These are phyloP conservation scores for Umbellularia californica DNA, from an alignment of 164 flowering plant genomes.

Conservation along the genomic window DNA sequence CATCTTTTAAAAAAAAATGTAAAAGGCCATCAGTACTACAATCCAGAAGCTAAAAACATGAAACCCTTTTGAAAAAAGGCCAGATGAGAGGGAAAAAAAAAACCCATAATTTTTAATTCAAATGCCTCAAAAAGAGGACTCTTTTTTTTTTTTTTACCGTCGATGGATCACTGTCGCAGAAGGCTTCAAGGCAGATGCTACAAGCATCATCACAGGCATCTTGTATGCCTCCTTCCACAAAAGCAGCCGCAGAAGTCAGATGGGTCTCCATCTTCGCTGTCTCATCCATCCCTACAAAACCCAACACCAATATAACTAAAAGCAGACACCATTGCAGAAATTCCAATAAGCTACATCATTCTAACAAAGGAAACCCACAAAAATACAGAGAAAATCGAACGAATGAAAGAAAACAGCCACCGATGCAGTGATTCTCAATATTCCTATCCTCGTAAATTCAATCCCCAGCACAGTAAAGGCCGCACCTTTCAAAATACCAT, in stretches of 20 bases:
- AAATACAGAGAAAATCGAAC: not conserved
- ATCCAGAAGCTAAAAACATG: not conserved
- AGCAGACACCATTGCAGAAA: not conserved
- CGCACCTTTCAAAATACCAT: too few relatives aligned
- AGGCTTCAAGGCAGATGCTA: conserved; percentile 92
- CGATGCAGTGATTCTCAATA: too few relatives aligned
- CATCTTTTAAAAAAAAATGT: not conserved
- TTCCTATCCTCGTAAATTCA: too few relatives aligned
- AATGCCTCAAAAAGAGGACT: not conserved
- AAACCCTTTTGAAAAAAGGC: not conserved
- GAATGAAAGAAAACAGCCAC: not conserved
- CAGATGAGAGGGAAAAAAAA: not conserved
- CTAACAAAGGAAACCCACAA: not conserved
- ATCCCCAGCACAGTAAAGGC: too few relatives aligned
- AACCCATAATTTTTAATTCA: not conserved
- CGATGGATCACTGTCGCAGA: conserved; percentile 82
- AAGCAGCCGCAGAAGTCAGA: conserved; percentile 86
- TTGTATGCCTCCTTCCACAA: conserved; percentile 95
- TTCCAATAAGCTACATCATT: not conserved
- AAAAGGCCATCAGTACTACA: not conserved
- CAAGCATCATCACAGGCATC: conserved; percentile 99
- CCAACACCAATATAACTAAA: not conserved
- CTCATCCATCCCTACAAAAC: conserved; percentile 44
- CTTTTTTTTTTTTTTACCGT: conserved; percentile 36
- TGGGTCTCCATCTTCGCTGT: conserved; percentile 43